Conservation (phyloP, 1,139 yeast genomes). For the Magnusiomyces tetraspermus region DNA sequence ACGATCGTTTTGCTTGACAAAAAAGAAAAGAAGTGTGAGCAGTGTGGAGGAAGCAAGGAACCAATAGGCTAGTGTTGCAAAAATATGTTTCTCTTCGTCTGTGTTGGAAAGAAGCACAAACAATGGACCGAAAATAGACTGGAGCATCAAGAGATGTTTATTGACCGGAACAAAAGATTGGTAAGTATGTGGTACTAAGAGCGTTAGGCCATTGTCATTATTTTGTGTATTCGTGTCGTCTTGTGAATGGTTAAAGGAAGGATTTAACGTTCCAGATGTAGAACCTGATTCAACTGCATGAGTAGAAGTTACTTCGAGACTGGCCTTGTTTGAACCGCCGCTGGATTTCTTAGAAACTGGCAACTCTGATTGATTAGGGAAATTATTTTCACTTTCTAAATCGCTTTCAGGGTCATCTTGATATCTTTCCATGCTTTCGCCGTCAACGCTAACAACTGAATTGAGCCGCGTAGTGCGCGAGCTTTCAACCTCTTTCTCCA, state of each 20-base stretch:
- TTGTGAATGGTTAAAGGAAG: background rate
- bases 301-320: no score
- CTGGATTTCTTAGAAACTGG: no score
- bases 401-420: no score
- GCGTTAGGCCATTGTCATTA: background rate
- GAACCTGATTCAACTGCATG: background rate
- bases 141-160: slow-evolving; percentile 11
- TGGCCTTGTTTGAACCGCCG: no score
- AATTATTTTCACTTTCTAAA: no score
- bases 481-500: slow-evolving; percentile 10
- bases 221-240: background rate
- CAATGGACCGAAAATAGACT: slow-evolving; percentile 14
- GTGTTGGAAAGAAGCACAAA: slow-evolving; percentile 11
- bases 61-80: background rate
- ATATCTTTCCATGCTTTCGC: background rate
- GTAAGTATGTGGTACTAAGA: background rate
- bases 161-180: slow-evolving; percentile 9
- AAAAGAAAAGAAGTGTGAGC: slow-evolving; percentile 10
- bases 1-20: slow-evolving; percentile 6
- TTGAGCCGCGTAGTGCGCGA: background rate
- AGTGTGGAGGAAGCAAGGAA: slow-evolving; percentile 5
- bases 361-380: no score
- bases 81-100: slow-evolving; percentile 2
- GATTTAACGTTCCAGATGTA: background rate
- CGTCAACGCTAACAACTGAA: background rate